Evolutionary conservation across 495 filamentous ascomycete species (phyloP), one percentile per base, ranked within the genome.

Genomic region (Aspergillus bertholletiae): DNA sequence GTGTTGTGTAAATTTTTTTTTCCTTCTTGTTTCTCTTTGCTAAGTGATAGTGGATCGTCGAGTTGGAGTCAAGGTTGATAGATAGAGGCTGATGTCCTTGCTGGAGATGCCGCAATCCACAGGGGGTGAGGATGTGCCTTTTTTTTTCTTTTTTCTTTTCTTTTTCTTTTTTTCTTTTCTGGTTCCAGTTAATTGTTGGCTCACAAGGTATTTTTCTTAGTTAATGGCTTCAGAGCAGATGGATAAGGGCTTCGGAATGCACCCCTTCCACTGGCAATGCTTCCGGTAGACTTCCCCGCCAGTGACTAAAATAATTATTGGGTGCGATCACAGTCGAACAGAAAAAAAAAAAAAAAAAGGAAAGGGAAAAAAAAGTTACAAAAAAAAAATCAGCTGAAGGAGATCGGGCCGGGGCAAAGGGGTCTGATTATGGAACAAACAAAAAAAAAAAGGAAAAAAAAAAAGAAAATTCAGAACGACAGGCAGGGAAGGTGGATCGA

Each of bases 401-500:
- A 30, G 7, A 47, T n/a, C n/a, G n/a, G n/a, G n/a, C n/a, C n/a
- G n/a, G n/a, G n/a, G n/a, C n/a, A n/a, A n/a, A n/a, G n/a, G n/a
- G n/a, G n/a, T n/a, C n/a, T n/a, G n/a, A 27, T 24, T 13, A 24
- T n/a, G 26, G 13, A 18, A 15, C 7, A 26, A 12, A 4, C 2
- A 54, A 49, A 49, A 40, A 53, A 52, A 53, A 55, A 55, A 43
- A 35, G 27, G 46, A 39, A 50, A 52, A 54, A 47, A 53, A 50
- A 50, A 50, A 50, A 53, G 48, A 57, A 49, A 49, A 58, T 11
- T 43, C 39, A 12, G 6, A 22, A 2, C 21, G 39, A 22, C 39
- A 22, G 39, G 37, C n/a, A 43, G 18, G 8, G 8, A 37, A 22
- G n/a, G 49, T 60, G 57, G 57, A 60, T 56, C 49, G 41, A 37